Conservation (phyloP, 768 basidiomycete genomes). For the Tricholoma sp. region DNA sequence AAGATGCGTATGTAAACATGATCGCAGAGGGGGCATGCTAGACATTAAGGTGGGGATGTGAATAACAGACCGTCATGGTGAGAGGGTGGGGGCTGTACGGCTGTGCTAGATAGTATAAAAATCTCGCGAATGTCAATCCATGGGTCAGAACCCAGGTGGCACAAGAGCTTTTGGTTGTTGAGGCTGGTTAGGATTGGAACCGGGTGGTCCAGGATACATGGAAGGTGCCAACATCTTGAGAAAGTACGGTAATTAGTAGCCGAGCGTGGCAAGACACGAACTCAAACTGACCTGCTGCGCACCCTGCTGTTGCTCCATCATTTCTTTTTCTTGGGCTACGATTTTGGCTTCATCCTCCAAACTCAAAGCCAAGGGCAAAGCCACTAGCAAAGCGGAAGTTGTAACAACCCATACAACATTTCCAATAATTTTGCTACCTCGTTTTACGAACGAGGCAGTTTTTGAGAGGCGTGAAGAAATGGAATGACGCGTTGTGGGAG, state of each 20-base stretch:
- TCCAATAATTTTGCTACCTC: conserved; percentile 67
- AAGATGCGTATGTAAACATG: neutral
- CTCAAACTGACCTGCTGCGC: conserved; percentile 69
- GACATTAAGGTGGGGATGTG: neutral
- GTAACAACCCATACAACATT: conserved; percentile 94
- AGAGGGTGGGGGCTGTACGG: conserved; percentile 6
- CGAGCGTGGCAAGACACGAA: conserved; percentile 9
- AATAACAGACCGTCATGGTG: conserved; percentile 17
- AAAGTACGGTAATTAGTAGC: conserved; percentile 7
- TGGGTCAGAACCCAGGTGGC: conserved; percentile 76
- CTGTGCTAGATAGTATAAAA: conserved; percentile 11
- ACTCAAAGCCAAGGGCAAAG: conserved; percentile 85
- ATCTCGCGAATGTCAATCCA: conserved; percentile 12
- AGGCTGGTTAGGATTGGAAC: conserved; percentile 31
- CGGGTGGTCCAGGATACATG: conserved; percentile 43
- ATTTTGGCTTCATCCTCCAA: conserved; percentile 97
- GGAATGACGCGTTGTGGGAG: conserved; percentile 80
- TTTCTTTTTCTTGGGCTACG: conserved; percentile 90
- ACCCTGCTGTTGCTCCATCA: conserved; percentile 89
- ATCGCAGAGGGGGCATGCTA: conserved; percentile 1
- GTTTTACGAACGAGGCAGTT: conserved; percentile 61
- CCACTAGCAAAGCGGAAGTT: conserved; percentile 90
- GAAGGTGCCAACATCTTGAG: conserved; percentile 71
- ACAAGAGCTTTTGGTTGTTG: conserved; percentile 57
- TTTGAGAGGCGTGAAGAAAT: conserved; percentile 58